Percentiles rank a stretch among this genome's conserved stretches.
Evolutionary conservation across 495 filamentous ascomycete genomes (phyloP).

Genomic region (Xylaria acuta): DNA sequence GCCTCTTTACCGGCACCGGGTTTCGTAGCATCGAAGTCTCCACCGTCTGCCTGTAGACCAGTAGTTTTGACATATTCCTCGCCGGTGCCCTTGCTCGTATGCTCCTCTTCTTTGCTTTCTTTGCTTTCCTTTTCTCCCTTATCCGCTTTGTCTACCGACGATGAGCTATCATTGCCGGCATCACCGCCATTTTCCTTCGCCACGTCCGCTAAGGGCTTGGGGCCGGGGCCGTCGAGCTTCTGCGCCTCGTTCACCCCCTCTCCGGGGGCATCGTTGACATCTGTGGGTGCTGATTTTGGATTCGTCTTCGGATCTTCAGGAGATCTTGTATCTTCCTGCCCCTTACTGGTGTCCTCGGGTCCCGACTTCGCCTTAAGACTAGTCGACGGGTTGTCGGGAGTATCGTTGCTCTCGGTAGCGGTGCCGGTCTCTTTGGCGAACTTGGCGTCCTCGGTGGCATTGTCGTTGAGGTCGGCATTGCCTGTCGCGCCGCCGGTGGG

Average conservation of each 20-base stretch:
- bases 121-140: conserved; percentile 5
- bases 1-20: conserved; percentile 70
- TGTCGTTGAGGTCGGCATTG: neutral
- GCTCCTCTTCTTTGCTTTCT: conserved; percentile 41
- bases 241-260: conserved; percentile 35
- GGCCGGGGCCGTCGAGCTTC: conserved; percentile 52
- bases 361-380: conserved; percentile 29
- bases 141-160: conserved; percentile 4
- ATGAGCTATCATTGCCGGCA: conserved; percentile 34
- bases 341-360: conserved; percentile 42
- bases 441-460: conserved; percentile 27
- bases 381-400: conserved; percentile 37
- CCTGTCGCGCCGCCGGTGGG: neutral
- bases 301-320: conserved; percentile 43
- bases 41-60: conserved; percentile 57
- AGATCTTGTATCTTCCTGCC: conserved; percentile 46
- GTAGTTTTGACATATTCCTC: conserved; percentile 62
- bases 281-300: conserved; percentile 35
- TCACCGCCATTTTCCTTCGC: conserved; percentile 53
- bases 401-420: conserved; percentile 27
- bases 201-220: conserved; percentile 47
- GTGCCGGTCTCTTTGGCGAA: conserved; percentile 36
- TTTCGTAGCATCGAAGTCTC: conserved; percentile 64
- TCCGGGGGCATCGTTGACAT: conserved; percentile 43
- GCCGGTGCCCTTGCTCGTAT: conserved; percentile 52